phyloP scores from a whole-genome alignment of 1,139 yeast genomes.

The Taphrina populina region DNA sequence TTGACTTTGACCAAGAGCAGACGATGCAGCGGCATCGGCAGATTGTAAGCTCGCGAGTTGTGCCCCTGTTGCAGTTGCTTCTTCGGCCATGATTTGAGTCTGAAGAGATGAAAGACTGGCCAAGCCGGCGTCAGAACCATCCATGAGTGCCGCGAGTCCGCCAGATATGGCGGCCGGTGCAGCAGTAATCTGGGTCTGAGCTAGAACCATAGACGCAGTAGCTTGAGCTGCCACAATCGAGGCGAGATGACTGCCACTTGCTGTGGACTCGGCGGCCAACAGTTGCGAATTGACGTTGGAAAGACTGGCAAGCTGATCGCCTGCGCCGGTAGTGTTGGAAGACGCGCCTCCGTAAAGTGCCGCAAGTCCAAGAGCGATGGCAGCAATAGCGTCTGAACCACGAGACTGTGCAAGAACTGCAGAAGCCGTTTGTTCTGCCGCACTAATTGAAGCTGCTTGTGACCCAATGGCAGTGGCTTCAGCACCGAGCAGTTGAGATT shows the following conservation, averaged over 20 bases:
- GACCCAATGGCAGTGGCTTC: constrained; percentile 2
- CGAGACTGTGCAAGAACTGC: constrained; percentile 5
- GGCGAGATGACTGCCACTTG: background rate
- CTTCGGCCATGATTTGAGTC: constrained; percentile 5
- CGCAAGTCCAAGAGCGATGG: constrained; percentile 3
- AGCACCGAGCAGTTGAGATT: background rate
- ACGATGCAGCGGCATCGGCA: constrained; percentile 6
- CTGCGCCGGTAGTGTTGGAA: constrained; percentile 1
- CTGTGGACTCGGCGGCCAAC: constrained; percentile 11
- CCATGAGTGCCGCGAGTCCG: background rate
- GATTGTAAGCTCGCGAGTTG: background rate
- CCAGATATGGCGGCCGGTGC: constrained; percentile 8
- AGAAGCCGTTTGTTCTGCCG: constrained; percentile 10
- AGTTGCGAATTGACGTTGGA: background rate
- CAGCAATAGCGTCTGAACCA: background rate
- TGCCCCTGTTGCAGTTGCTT: constrained; percentile 9
- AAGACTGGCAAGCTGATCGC: constrained; percentile 2
- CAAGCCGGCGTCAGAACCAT: background rate
- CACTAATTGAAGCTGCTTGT: background rate
- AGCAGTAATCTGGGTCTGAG: constrained; percentile 1
- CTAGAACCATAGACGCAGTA: constrained; percentile 10
- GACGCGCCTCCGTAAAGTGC: background rate
- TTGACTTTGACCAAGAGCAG: background rate
- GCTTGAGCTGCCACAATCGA: constrained; percentile 4
- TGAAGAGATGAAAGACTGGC: constrained; percentile 7